A percentile compares a stretch with the other conserved stretches of the same genome.
Evolutionary conservation across 495 filamentous ascomycete genomes (phyloP).

Genomic region (Halenospora varia): DNA sequence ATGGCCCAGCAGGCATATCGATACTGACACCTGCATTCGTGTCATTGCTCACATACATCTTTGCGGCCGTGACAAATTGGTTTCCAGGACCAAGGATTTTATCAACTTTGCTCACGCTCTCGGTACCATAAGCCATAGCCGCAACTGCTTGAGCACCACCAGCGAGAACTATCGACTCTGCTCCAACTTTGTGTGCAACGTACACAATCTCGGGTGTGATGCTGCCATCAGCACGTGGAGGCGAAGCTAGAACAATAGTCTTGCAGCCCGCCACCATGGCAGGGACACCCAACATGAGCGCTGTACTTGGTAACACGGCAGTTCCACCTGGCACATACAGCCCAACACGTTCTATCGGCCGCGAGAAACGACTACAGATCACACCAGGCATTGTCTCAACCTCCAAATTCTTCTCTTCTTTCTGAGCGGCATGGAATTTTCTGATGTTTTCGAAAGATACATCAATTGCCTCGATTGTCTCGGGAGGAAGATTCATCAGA

Average conservation of each 20-base stretch:
- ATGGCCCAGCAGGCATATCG: conserved; percentile 97
- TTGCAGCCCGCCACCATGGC: conserved; percentile 98
- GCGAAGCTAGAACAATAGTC: conserved; percentile 88
- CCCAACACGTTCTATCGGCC: conserved; percentile 90
- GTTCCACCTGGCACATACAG: conserved; percentile 95
- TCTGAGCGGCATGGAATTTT: conserved; percentile 88
- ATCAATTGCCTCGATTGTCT: conserved; percentile 89
- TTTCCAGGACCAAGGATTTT: conserved; percentile 98
- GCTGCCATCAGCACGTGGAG: conserved; percentile 82
- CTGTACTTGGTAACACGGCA: conserved; percentile 90
- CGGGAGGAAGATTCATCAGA: conserved; percentile 77
- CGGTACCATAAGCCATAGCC: conserved; percentile 80
- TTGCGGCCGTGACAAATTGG: conserved; percentile 96
- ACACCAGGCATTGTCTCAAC: conserved; percentile 99
- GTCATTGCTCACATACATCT: conserved; percentile 96
- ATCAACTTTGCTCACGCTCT: conserved; percentile 88
- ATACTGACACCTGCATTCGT: conserved; percentile 92
- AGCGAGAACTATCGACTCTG: conserved; percentile 90
- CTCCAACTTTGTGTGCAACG: conserved; percentile 94
- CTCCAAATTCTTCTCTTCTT: conserved; percentile 68
- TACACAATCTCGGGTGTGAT: conserved; percentile 97
- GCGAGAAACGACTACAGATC: conserved; percentile 85
- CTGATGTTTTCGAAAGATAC: conserved; percentile 89
- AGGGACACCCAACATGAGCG: conserved; percentile 95
- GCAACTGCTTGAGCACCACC: conserved; percentile 96